Evolutionary conservation across 2,329 filamentous ascomycete genomes (phyloP).

Genomic region (Hansfordia pulvinata): DNA sequence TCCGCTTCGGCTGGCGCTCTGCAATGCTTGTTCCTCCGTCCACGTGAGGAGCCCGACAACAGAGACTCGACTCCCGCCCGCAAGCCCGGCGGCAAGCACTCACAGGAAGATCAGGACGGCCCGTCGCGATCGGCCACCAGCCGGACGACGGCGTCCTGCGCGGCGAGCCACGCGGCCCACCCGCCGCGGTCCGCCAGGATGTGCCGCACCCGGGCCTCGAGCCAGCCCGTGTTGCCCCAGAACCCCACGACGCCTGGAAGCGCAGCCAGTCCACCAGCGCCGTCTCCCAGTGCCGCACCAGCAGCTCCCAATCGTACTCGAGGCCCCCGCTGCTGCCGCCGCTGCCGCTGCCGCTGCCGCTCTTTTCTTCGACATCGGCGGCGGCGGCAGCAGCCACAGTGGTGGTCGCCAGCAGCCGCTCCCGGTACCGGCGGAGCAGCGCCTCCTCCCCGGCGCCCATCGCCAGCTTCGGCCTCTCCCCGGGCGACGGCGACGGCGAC

Average conservation of each 20-base stretch:
- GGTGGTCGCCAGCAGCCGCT: conserved; percentile 21
- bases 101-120: too few species aligned
- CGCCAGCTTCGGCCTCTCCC: conserved; percentile 17
- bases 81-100: too few species aligned
- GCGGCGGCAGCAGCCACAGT: too few species aligned
- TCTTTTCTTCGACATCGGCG: too few species aligned
- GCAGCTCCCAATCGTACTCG: conserved; percentile 37
- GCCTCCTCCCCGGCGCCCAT: conserved; percentile 36
- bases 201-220: conserved; percentile 36
- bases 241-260: conserved; percentile 47
- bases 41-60: too few species aligned
- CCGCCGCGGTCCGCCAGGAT: conserved; percentile 28
- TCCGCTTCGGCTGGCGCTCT: too few species aligned
- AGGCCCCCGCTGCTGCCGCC: conserved; percentile 7
- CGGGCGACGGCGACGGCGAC: too few species aligned
- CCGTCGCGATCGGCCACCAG: too few species aligned
- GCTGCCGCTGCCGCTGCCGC: conserved; percentile 7
- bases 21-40: too few species aligned
- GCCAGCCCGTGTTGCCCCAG: conserved; percentile 46
- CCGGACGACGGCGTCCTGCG: too few species aligned
- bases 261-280: conserved; percentile 55
- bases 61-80: too few species aligned
- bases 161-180: conserved; percentile 21
- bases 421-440: conserved; percentile 37
- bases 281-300: conserved; percentile 50